A percentile compares a stretch with the other conserved stretches of the same genome.
Evolutionary conservation across 805 yeast species (phyloP).

Genomic region (Suhomyces tanzawaensis): DNA sequence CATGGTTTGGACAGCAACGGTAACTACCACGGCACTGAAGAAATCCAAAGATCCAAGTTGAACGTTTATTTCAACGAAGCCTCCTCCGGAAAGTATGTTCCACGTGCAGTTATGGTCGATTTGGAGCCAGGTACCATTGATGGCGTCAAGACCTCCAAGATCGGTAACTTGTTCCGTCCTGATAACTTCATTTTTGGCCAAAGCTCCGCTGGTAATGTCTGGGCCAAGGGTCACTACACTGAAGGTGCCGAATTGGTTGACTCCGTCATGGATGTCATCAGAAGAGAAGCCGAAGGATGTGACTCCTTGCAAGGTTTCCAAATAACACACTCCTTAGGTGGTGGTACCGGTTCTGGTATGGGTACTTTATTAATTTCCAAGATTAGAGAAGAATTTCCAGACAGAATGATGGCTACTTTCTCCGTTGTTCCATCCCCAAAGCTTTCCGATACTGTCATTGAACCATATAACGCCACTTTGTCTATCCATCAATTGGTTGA

Average conservation of each 20-base stretch:
- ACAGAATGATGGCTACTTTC: constrained; percentile 94
- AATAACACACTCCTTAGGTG: constrained; percentile 55
- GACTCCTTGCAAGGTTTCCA: constrained; percentile 95
- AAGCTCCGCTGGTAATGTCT: constrained; percentile 90
- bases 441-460: constrained; percentile 90
- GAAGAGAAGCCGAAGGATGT: constrained; percentile 92
- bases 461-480: constrained; percentile 90
- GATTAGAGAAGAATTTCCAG: constrained; percentile 90
- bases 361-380: constrained; percentile 84
- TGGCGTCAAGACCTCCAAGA: constrained; percentile 72
- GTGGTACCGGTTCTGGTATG: constrained; percentile 98
- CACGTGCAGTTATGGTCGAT: constrained; percentile 89
- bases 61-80: constrained; percentile 90
- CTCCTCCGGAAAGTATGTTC: constrained; percentile 83
- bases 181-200: constrained; percentile 89
- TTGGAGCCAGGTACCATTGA: constrained; percentile 94
- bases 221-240: constrained; percentile 97
- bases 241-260: constrained; percentile 95
- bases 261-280: constrained; percentile 80
- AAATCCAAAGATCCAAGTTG: constrained; percentile 52
- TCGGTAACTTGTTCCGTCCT: constrained; percentile 87
- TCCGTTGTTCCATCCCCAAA: constrained; percentile 92
- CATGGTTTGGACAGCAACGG: constrained; percentile 79
- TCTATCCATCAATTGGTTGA: constrained; percentile 91
- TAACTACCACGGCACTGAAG: constrained; percentile 52